Conservation (phyloP, 2,329 filamentous ascomycete genomes). For the Fusarium sp. region DNA sequence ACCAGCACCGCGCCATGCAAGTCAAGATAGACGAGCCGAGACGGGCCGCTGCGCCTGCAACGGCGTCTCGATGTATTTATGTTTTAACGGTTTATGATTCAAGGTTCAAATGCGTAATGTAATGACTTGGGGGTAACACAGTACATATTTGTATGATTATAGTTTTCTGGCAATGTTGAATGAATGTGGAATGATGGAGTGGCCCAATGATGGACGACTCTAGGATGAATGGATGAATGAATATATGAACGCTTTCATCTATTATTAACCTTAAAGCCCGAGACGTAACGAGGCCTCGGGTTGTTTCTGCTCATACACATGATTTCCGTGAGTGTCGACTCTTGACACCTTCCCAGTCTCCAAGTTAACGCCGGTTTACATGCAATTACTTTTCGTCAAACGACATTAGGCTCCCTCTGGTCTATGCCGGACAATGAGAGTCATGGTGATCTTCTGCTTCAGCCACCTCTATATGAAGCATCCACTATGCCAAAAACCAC, state of each 20-base stretch:
- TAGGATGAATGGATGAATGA: slow-evolving; percentile 35
- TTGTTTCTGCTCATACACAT: slow-evolving; percentile 1
- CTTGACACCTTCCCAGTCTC: slow-evolving; percentile 10
- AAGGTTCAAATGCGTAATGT: slow-evolving; percentile 27
- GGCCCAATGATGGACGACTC: neutral
- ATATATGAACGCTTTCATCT: slow-evolving; percentile 29
- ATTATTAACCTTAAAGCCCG: slow-evolving; percentile 28
- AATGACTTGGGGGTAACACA: slow-evolving; percentile 16
- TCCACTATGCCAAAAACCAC: neutral
- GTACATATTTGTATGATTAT: slow-evolving; percentile 8
- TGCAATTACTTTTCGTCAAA: slow-evolving; percentile 23
- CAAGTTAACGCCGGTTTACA: slow-evolving; percentile 30
- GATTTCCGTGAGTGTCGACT: neutral
- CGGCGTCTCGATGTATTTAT: neutral
- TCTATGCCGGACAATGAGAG: neutral
- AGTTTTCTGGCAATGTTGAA: neutral
- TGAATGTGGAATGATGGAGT: neutral
- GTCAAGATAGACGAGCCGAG: neutral
- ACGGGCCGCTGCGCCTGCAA: neutral
- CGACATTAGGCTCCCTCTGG: slow-evolving; percentile 2
- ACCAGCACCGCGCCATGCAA: slow-evolving; percentile 5
- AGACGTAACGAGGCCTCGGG: slow-evolving; percentile 1
- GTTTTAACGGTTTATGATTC: slow-evolving; percentile 29
- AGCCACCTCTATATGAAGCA: neutral
- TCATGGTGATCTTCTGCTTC: neutral